A percentile compares a stretch with the other conserved stretches of the same genome.
phyloP scores from a whole-genome alignment of 1,139 yeast species.

The Sugiyamaella xylanicola region DNA sequence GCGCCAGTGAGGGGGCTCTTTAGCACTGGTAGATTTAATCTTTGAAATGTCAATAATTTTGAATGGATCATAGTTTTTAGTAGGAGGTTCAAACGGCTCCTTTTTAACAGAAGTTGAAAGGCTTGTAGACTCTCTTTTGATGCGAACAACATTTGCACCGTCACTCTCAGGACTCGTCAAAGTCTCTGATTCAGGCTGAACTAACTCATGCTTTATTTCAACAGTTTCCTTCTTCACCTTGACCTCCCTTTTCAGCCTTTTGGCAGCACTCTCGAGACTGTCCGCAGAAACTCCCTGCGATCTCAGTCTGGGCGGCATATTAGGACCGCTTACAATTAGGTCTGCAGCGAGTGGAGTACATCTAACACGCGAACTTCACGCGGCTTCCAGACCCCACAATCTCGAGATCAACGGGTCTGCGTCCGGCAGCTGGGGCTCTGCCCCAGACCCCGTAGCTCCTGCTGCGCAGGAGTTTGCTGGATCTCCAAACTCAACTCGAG shows the following conservation, averaged over 20 bases:
- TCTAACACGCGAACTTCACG: too few relatives aligned
- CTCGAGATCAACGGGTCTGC: too few relatives aligned
- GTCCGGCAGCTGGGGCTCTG: conserved; percentile 1
- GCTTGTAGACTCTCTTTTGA: too few relatives aligned
- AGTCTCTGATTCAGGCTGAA: too few relatives aligned
- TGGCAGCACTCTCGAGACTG: neutral
- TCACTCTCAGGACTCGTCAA: too few relatives aligned
- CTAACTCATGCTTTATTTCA: neutral
- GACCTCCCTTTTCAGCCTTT: neutral
- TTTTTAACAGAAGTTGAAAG: neutral
- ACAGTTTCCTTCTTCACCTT: neutral
- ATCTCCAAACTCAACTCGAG: too few relatives aligned
- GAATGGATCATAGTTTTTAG: conserved; percentile 10
- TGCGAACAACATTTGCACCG: neutral
- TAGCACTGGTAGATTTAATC: neutral
- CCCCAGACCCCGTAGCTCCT: neutral
- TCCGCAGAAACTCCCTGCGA: neutral
- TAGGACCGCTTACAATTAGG: neutral
- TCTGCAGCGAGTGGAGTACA: too few relatives aligned
- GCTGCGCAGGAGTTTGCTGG: too few relatives aligned
- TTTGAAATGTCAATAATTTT: conserved; percentile 10
- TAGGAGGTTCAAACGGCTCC: neutral
- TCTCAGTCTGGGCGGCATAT: conserved; percentile 16
- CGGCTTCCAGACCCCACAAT: too few relatives aligned
- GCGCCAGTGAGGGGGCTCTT: conserved; percentile 37